Evolutionary conservation across 768 basidiomycete species (phyloP), one percentile per base, ranked within the genome.

Genomic region (Leccinellum rugosiceps): DNA sequence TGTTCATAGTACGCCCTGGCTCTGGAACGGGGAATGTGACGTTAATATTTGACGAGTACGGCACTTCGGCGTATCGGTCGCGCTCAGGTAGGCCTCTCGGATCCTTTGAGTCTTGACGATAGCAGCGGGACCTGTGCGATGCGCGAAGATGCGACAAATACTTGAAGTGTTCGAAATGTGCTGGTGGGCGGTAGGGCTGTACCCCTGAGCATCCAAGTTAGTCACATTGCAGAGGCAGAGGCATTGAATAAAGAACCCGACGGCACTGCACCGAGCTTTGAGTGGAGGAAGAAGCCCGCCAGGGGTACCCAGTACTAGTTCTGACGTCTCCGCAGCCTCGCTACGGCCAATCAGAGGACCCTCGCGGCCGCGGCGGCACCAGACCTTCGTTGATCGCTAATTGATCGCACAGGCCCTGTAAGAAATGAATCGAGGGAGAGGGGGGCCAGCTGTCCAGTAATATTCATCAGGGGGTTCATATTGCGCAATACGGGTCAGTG

Each of bases 201-300:
- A 52, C 54, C 57, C 26, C 51, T 50, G 35, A 41, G 5, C 52
- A 11, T 19, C 34, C 9, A 43, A 45, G 15, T 43, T 41, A 11
- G 38, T 43, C 41, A 19, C 41, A 43, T 5, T 7, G 3, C 11
- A 46, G 45, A 25, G 25, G 21, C 35, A 50, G 38, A 26, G 34
- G 45, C 19, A 47, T 31, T 32, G 48, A 53, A 28, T 25, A 23
- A 63, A 58, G 56, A 46, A 38, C 11, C 53, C 41, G 31, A 50
- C 17, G 25, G 53, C 66, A 63, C 63, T 58, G 66, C 66, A 59
- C 43, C 52, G 48, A 62, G 34, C 38, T 46, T 58, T 62, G 55
- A 54, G 45, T 38, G 56, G 28, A 13, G 11, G 19, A 53, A 52
- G 58, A 63, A 49, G 31, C 7, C 6, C 44, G 10, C 26, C 32